phyloP scores from a whole-genome alignment of 129 eudicot genomes.

The Cynara cardunculus region DNA sequence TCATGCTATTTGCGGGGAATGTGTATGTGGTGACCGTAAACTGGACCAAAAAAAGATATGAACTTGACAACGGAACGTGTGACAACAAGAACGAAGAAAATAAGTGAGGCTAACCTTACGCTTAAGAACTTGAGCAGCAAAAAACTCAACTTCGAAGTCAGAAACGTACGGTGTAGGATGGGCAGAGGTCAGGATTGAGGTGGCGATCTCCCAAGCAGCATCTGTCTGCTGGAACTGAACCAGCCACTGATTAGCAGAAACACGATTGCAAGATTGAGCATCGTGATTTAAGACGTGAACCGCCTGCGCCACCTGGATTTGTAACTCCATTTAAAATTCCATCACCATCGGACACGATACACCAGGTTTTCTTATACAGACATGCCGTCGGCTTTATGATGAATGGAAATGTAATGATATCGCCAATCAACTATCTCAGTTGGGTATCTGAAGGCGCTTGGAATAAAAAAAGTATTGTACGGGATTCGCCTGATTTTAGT shows the following conservation, averaged over 20 bases:
- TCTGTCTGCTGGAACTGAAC: slow-evolving; percentile 86
- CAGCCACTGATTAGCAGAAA: slow-evolving; percentile 96
- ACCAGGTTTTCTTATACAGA: neutral
- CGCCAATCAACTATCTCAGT: neutral
- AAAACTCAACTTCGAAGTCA: slow-evolving; percentile 76
- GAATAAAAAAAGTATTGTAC: too few species aligned
- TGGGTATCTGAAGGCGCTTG: neutral
- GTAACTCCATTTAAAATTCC: slow-evolving; percentile 52
- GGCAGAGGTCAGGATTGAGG: slow-evolving; percentile 69
- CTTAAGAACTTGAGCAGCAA: slow-evolving; percentile 93
- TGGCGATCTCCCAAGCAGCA: slow-evolving; percentile 92
- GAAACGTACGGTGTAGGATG: slow-evolving; percentile 31
- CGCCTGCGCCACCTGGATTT: slow-evolving; percentile 75
- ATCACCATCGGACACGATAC: neutral
- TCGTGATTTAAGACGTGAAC: slow-evolving; percentile 89
- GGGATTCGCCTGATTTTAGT: neutral
- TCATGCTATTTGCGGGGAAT: neutral
- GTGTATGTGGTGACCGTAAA: neutral
- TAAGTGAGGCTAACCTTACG: slow-evolving; percentile 51
- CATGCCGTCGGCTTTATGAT: neutral
- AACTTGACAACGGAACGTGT: neutral
- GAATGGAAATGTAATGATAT: neutral
- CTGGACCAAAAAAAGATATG: neutral
- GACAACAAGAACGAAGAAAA: neutral
- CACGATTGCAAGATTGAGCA: slow-evolving; percentile 82